These are phyloP conservation scores for Ascochyta fabae DNA, from an alignment of 2,329 filamentous ascomycete genomes.

Conservation along the genomic window DNA sequence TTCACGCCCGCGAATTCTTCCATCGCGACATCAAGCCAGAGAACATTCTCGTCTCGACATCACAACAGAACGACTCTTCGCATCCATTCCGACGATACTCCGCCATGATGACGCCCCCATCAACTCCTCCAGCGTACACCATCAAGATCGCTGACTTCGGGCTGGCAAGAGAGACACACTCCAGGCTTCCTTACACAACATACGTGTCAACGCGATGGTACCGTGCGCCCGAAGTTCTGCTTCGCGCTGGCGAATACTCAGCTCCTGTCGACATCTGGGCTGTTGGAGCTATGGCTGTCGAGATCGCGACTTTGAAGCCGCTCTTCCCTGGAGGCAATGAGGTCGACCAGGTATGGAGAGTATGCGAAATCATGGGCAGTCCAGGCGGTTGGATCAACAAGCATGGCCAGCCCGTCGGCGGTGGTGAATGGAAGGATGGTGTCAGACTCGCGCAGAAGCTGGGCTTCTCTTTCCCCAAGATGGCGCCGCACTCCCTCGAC, in stretches of 20 bases:
- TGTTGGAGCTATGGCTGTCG: conserved; percentile 96
- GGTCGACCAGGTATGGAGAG: conserved; percentile 97
- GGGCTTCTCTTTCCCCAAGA: conserved; percentile 97
- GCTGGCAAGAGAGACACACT: conserved; percentile 95
- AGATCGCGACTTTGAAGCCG: conserved; percentile 94
- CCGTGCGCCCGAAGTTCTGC: conserved; percentile 87
- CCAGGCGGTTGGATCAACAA: conserved; percentile 99
- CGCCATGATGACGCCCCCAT: conserved; percentile 88
- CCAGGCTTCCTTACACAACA: conserved; percentile 94
- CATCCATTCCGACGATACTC: conserved; percentile 94
- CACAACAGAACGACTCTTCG: conserved; percentile 77
- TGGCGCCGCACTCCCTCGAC: conserved; percentile 97
- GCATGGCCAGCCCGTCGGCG: conserved; percentile 81
- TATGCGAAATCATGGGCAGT: conserved; percentile 99
- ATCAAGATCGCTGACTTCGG: conserved; percentile 99
- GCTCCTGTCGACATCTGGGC: conserved; percentile 99
- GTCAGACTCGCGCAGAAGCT: conserved; percentile 92
- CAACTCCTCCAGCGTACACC: conserved; percentile 89
- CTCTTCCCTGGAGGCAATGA: conserved; percentile 97
- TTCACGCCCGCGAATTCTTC: conserved; percentile 96
- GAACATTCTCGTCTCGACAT: conserved; percentile 96
- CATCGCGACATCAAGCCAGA: conserved; percentile 99
- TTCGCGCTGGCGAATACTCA: conserved; percentile 95
- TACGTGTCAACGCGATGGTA: conserved; percentile 99
- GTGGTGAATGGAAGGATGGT: conserved; percentile 97